These are phyloP conservation scores for Heliosperma pusillum DNA, from an alignment of 148 eudicot genomes.

Conservation along the genomic window DNA sequence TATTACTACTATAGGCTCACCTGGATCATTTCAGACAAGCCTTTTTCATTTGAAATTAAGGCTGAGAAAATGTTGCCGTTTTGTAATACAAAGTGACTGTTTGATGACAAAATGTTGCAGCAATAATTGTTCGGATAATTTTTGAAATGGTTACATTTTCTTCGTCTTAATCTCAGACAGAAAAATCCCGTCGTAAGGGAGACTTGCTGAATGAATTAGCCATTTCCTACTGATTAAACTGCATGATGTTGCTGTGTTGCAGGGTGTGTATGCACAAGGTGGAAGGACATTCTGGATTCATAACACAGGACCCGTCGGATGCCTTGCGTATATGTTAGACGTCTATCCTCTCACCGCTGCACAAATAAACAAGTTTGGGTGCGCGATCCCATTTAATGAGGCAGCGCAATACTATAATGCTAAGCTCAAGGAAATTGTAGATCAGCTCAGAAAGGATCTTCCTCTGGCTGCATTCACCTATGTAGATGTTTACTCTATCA, in stretches of 20 bases:
- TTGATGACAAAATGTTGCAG: no score
- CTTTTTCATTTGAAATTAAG: no score
- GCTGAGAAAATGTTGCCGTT: no score
- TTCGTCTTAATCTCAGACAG: no score
- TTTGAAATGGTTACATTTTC: no score
- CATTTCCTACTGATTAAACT: no score
- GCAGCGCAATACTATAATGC: conserved; percentile 37
- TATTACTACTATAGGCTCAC: no score
- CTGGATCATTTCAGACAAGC: no score
- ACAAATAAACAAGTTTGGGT: conserved; percentile 34
- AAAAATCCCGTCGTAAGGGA: no score
- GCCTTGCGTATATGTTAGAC: conserved; percentile 32
- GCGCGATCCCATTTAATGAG: conserved; percentile 34
- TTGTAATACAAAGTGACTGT: no score
- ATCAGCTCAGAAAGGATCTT: conserved; percentile 35
- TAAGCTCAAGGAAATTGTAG: conserved; percentile 29
- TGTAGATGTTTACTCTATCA: conserved; percentile 41
- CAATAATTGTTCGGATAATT: no score
- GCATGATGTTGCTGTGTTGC: not conserved
- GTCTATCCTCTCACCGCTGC: conserved; percentile 13
- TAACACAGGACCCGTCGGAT: conserved; percentile 48
- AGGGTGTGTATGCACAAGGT: conserved; percentile 36
- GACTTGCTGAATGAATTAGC: no score
- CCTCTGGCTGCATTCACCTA: conserved; percentile 40
- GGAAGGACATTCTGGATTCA: conserved; percentile 52